Evolutionary conservation across 78 protist species (phyloP).

Genomic region (Dictyostelium brefeldianum): DNA sequence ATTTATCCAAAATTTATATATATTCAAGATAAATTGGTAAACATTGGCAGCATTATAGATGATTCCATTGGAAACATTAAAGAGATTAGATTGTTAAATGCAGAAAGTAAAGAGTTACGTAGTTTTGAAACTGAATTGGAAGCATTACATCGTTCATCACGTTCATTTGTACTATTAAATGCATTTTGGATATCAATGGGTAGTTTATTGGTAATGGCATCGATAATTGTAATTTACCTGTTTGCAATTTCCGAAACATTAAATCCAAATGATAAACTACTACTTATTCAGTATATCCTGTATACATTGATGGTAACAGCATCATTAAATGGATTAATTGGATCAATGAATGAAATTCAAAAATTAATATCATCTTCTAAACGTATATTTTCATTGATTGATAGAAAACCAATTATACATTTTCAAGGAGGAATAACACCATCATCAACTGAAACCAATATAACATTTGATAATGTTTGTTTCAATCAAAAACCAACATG

Average conservation of each 20-base stretch:
- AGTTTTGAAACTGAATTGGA: conserved; percentile 58
- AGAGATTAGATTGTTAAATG: conserved; percentile 53
- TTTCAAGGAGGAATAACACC: conserved; percentile 62
- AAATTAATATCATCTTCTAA: conserved; percentile 20
- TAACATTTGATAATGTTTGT: conserved; percentile 46
- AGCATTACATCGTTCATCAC: conserved; percentile 8
- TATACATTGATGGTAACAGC: conserved; percentile 37
- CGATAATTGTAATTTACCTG: not conserved
- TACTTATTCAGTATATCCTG: conserved; percentile 19
- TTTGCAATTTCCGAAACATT: conserved; percentile 22
- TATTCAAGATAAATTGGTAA: conserved; percentile 21
- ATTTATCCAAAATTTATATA: conserved; percentile 34
- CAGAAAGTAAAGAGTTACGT: conserved; percentile 49
- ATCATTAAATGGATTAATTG: conserved; percentile 31
- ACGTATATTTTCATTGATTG: conserved; percentile 48
- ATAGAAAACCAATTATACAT: conserved; percentile 45
- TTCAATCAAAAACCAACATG: conserved; percentile 12
- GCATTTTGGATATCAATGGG: conserved; percentile 74
- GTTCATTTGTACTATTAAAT: conserved; percentile 8
- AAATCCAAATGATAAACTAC: not conserved
- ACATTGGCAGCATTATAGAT: conserved; percentile 10
- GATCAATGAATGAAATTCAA: conserved; percentile 43
- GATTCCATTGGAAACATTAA: conserved; percentile 13
- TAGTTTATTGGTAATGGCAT: not conserved
- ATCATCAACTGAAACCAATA: not conserved